A percentile compares a stretch with the other conserved stretches of the same genome.
phyloP scores from a whole-genome alignment of 108 stramenopile genomes.

The Asterionellopsis glacialis region DNA sequence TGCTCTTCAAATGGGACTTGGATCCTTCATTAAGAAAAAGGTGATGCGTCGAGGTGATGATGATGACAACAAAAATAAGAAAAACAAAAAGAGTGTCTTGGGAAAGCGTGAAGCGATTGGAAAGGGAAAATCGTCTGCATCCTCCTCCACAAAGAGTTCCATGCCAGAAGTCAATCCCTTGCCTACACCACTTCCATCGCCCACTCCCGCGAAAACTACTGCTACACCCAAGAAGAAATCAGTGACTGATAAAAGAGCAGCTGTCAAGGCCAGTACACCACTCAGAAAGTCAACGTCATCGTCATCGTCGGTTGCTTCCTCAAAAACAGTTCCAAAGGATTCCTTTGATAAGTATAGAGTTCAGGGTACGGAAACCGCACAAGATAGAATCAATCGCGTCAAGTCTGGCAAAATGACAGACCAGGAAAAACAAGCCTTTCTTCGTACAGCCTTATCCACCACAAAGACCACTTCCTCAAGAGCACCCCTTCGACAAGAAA shows the following conservation, averaged over 20 bases:
- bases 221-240: neutral
- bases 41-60: neutral
- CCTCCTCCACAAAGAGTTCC: too few relatives aligned
- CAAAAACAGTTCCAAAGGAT: neutral
- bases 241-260: neutral
- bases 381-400: conserved; percentile 47
- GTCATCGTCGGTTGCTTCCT: too few relatives aligned
- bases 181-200: too few relatives aligned
- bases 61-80: neutral
- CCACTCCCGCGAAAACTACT: neutral
- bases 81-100: neutral
- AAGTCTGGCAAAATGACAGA: conserved; percentile 54
- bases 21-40: neutral
- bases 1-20: neutral
- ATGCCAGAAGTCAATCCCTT: too few relatives aligned
- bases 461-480: conserved; percentile 27
- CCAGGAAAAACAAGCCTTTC: conserved; percentile 45
- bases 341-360: neutral
- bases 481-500: conserved; percentile 25
- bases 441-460: conserved; percentile 35
- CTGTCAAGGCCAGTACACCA: neutral
- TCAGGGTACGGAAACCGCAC: conserved; percentile 17
- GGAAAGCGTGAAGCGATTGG: too few relatives aligned
- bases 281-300: too few relatives aligned
- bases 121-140: too few relatives aligned